These are phyloP conservation scores for Hevea brasiliensis DNA, from an alignment of 345 rosid species.

Conservation along the genomic window DNA sequence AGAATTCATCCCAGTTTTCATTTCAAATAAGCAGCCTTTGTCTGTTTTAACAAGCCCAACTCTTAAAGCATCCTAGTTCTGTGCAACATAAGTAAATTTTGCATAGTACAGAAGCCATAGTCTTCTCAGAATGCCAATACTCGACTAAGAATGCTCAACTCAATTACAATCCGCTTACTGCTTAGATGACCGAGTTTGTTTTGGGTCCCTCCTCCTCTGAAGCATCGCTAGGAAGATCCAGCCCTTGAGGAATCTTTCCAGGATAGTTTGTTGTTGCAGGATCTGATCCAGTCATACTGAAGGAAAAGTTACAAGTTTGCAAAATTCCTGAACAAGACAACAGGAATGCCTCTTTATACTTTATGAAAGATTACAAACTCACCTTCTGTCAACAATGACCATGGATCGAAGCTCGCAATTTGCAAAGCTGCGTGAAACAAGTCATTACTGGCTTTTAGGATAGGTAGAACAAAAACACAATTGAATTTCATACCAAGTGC, in stretches of 20 bases:
- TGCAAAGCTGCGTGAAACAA: constrained; percentile 58
- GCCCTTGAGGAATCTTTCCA: constrained; percentile 73
- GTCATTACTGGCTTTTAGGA: constrained; percentile 12
- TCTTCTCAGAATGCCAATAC: constrained; percentile 4
- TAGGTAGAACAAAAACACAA: neutral
- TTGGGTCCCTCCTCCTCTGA: constrained; percentile 28
- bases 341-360: neutral
- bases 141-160: neutral
- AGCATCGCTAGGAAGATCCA: constrained; percentile 51
- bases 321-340: constrained; percentile 15
- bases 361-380: constrained; percentile 14
- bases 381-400: constrained; percentile 84
- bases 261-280: constrained; percentile 63
- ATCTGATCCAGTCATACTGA: constrained; percentile 75
- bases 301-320: constrained; percentile 1
- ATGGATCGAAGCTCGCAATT: constrained; percentile 97
- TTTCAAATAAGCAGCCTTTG: neutral
- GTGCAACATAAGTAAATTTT: neutral
- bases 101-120: neutral
- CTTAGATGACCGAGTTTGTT: constrained; percentile 1
- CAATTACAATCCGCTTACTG: neutral
- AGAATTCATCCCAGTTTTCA: constrained; percentile 2
- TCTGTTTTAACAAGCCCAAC: neutral
- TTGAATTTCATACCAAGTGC: neutral
- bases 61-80: neutral